Percentiles rank a stretch among this genome's conserved stretches.
Conservation (phyloP, 176 grass and related monocot genomes). For the Triticum aestivum region DNA sequence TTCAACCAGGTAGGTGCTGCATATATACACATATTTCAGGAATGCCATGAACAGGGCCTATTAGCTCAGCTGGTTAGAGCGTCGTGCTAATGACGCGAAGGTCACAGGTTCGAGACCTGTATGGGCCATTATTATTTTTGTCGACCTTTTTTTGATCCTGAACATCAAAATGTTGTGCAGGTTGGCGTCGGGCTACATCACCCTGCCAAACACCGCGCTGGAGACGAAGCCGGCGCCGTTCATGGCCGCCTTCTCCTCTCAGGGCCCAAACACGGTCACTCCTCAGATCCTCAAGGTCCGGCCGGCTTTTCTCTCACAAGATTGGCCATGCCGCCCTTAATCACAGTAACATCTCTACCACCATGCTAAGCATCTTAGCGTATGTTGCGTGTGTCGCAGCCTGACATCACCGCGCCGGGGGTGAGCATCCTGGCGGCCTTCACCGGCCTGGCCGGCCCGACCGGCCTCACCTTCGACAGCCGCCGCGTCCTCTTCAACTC, state of each 20-base stretch:
- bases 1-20: not conserved
- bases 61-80: conserved; percentile 98
- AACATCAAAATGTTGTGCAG: conserved; percentile 18
- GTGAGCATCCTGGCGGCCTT: conserved; percentile 83
- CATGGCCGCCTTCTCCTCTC: conserved; percentile 94
- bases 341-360: too few relatives aligned
- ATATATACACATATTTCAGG: too few relatives aligned
- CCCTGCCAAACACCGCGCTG: conserved; percentile 50
- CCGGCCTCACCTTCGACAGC: conserved; percentile 58
- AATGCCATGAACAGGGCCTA: conserved; percentile 18
- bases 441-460: conserved; percentile 54
- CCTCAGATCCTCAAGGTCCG: conserved; percentile 85
- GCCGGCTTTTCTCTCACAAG: not conserved
- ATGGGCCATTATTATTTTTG: conserved; percentile 46
- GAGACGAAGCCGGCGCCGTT: conserved; percentile 76
- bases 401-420: conserved; percentile 94
- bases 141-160: not conserved
- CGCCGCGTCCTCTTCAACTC: conserved; percentile 86
- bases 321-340: not conserved
- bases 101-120: conserved; percentile 90
- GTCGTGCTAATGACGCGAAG: conserved; percentile 98
- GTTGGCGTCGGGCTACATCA: conserved; percentile 47
- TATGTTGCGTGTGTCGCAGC: conserved; percentile 14
- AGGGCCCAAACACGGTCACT: conserved; percentile 67
- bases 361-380: too few relatives aligned